Base-by-base conservation (phyloP, 176 grass and related monocot species). In the Lolium perenne region DNA sequence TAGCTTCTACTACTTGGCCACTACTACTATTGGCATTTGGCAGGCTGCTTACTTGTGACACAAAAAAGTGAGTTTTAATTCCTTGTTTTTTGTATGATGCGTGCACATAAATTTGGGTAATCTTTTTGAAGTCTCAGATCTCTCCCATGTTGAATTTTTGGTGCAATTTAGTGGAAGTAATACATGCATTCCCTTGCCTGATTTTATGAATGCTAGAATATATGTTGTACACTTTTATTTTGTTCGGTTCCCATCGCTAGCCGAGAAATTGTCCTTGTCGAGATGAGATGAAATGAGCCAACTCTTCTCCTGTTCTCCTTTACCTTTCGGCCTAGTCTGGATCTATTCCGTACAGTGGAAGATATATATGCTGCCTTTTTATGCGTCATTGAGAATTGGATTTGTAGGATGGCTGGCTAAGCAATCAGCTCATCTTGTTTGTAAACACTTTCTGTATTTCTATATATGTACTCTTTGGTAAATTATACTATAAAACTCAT, bases 211-310 rank as follows among this genome's bases (percentile, higher is more conserved):
- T 71, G 16, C 9, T 79, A 49, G 51, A 61, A 66, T 64, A 51
- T 53, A 29, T 40, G 29, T 62, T 62, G 26, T 71, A 43, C 61
- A 84, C 61, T 71, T 81, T 22, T 71, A 68, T 40, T 84, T 67
- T 67, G 81, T 87, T 87, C 21, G 81, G 81, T 87, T 88, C 81
- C 69, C 70, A 77, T 87, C 76, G 81, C 89, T 87, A 64, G 43
- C 77, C 43, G 83, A 63, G 50, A 55, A 85, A 77, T 50, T 51
- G 85, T 87, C 89, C 75, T 71, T 87, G 51, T 87, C 89, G 10
- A 87, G 85, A 87, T 84, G 71, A 91, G 76, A 91, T 80, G 81
- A 87, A 80, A 57, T 49, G 80, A 81, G 62, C 60, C 2, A 61
- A 91, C 77, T 87, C 77, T 61, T 76, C 46, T 69, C 58, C 55